Base-by-base conservation (phyloP, 805 yeast species). In the Metschnikowia rubicola region DNA sequence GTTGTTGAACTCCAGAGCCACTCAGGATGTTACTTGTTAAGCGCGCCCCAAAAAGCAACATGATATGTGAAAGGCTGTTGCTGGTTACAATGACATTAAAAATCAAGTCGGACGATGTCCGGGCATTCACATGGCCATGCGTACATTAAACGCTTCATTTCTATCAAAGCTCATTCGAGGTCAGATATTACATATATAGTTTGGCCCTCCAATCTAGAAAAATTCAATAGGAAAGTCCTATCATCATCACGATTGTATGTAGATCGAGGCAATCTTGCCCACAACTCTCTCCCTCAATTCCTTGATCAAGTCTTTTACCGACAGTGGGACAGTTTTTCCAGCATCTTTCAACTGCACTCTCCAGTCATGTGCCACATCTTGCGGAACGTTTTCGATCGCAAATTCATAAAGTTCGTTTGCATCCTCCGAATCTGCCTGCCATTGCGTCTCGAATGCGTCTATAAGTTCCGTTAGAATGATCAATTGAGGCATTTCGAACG, bases 1-100 rank as follows among this genome's bases (percentile, higher is more conserved):
- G 68, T 81, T 94, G 70, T 83, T 94, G 76, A 94, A 94, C 87
- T 91, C 99, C 56, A 87, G 96, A 80, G 98, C 98, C 61, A 84
- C 88, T 57, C 95, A 87, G 74, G 96, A 86, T 67, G 96, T 88
- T 57, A 67, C 75, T 62, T 88, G 96, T 78, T 86, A 81, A 77
- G 48, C 50, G 37, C 41, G 34, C 37, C 31, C 26, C 26, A 36
- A 30, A 32, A 30, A 21, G 21, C n/a, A 17, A 11, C 41, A 26
- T 6, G 26, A 21, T 21, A 21, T 21, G 26, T 21, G 26, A 21
- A 21, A 21, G 26, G 26, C 3, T 21, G 26, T 21, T 21, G 26
- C 3, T 21, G 26, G 26, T 21, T 21, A 21, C 26, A 21, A 21
- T 21, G 26, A 21, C 26, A 21, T 21, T 21, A 21, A 21, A 21